Evolutionary conservation across 352 stramenopile species (phyloP).

Genomic region (Elongisporangium senticosum): DNA sequence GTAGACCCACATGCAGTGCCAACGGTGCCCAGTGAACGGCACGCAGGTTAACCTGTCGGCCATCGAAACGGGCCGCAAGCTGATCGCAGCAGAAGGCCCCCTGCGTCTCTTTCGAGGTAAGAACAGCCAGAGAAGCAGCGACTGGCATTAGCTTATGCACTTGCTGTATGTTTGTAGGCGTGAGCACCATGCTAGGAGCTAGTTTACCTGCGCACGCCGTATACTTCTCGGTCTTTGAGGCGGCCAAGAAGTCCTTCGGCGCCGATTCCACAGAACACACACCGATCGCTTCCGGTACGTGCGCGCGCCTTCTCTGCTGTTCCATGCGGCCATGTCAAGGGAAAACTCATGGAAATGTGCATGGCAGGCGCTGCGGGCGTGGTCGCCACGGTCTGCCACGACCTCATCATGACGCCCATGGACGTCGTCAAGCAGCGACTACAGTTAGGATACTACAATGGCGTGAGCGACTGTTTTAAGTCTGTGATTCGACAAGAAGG

Average conservation of each 20-base stretch:
- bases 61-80: conserved; percentile 49
- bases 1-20: conserved; percentile 96
- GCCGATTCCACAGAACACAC: conserved; percentile 68
- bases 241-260: conserved; percentile 76
- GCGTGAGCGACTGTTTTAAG: conserved; percentile 87
- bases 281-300: conserved; percentile 53
- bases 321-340: conserved; percentile 6
- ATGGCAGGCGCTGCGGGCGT: conserved; percentile 84
- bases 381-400: conserved; percentile 94
- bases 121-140: too few relatives aligned
- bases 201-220: conserved; percentile 95
- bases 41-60: conserved; percentile 50
- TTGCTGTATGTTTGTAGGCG: conserved; percentile 31
- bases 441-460: conserved; percentile 97
- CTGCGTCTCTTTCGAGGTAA: conserved; percentile 90
- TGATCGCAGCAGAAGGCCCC: conserved; percentile 63
- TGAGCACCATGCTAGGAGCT: conserved; percentile 96
- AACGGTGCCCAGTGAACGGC: conserved; percentile 67
- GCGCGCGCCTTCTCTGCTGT: not conserved
- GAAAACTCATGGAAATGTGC: conserved; percentile 1
- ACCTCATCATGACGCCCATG: conserved; percentile 98
- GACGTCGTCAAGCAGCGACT: conserved; percentile 99
- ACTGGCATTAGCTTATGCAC: too few relatives aligned
- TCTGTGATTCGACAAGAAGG: conserved; percentile 76
- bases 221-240: conserved; percentile 93